These are phyloP conservation scores for Fomitopsis pulvina DNA, from an alignment of 768 basidiomycete genomes.

Conservation along the genomic window DNA sequence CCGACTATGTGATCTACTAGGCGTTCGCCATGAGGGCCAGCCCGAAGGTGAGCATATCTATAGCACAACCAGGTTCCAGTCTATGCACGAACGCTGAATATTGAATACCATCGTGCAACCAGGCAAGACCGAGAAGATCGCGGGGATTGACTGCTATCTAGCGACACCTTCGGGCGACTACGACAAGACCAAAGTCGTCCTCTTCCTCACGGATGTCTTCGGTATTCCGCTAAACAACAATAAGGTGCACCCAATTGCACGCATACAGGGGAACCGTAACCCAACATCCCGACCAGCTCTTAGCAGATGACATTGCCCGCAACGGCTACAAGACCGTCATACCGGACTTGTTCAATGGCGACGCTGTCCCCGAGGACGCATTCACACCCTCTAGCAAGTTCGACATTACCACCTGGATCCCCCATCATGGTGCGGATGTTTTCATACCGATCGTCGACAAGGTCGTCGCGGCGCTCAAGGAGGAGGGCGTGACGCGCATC, in stretches of 20 bases:
- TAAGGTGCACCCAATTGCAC: slow-evolving; percentile 10
- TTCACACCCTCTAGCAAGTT: slow-evolving; percentile 14
- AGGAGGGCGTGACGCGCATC: slow-evolving; percentile 49
- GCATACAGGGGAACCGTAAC: neutral
- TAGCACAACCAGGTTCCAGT: neutral
- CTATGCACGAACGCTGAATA: neutral
- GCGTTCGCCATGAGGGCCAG: slow-evolving; percentile 16
- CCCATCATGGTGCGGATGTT: slow-evolving; percentile 22
- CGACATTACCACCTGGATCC: slow-evolving; percentile 29
- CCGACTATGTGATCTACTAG: slow-evolving; percentile 14
- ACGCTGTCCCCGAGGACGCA: slow-evolving; percentile 23
- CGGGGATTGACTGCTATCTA: slow-evolving; percentile 35
- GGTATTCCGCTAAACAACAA: slow-evolving; percentile 24
- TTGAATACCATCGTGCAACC: neutral
- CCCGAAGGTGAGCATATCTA: slow-evolving; percentile 14
- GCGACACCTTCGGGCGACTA: slow-evolving; percentile 31
- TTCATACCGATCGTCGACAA: slow-evolving; percentile 40
- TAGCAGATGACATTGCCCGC: slow-evolving; percentile 37
- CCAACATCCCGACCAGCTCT: slow-evolving; percentile 22
- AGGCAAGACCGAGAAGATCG: slow-evolving; percentile 32
- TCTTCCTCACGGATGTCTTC: slow-evolving; percentile 33
- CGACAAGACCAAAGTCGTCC: slow-evolving; percentile 28
- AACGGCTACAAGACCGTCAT: slow-evolving; percentile 33
- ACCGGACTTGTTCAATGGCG: slow-evolving; percentile 32
- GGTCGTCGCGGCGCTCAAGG: slow-evolving; percentile 51